Percentiles rank a stretch among this genome's conserved stretches.
These are phyloP conservation scores for Aspergillus baeticus DNA, from an alignment of 495 filamentous ascomycete species.

Conservation along the genomic window DNA sequence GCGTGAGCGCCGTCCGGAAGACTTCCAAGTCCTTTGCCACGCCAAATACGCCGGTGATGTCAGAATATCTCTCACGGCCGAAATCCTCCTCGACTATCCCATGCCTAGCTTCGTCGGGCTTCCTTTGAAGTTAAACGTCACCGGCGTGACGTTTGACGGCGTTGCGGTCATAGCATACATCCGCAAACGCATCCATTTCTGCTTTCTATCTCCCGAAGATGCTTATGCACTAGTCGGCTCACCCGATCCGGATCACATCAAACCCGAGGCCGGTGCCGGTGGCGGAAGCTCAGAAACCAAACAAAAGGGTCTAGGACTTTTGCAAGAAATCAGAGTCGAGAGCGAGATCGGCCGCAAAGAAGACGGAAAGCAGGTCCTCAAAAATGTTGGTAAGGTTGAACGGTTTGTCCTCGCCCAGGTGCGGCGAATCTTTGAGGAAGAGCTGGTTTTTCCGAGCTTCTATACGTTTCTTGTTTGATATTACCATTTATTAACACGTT, in stretches of 20 bases:
- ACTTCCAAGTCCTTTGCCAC: constrained; percentile 87
- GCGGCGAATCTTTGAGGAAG: constrained; percentile 93
- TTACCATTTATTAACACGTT: constrained; percentile 13
- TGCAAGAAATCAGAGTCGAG: constrained; percentile 92
- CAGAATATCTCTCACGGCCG: constrained; percentile 81
- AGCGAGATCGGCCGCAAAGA: constrained; percentile 94
- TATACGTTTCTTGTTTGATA: constrained; percentile 88
- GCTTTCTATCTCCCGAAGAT: constrained; percentile 86
- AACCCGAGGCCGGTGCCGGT: constrained; percentile 38
- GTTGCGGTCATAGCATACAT: constrained; percentile 90
- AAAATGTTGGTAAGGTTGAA: constrained; percentile 98
- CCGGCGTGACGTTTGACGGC: constrained; percentile 90
- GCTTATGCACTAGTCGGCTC: constrained; percentile 64
- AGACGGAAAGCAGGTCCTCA: constrained; percentile 87
- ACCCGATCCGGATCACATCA: constrained; percentile 16
- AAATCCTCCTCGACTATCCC: constrained; percentile 94
- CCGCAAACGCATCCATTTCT: constrained; percentile 76
- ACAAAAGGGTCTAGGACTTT: constrained; percentile 62
- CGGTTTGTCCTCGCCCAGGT: constrained; percentile 96
- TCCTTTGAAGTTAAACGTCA: constrained; percentile 87
- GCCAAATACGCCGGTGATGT: constrained; percentile 85
- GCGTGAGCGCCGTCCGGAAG: constrained; percentile 48
- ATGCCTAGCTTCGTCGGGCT: constrained; percentile 96
- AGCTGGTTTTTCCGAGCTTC: constrained; percentile 96
- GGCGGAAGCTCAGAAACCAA: constrained; percentile 26